A percentile compares a stretch with the other conserved stretches of the same genome.
Conservation (phyloP, 2,329 filamentous ascomycete genomes). For the Penicillium sp. region DNA sequence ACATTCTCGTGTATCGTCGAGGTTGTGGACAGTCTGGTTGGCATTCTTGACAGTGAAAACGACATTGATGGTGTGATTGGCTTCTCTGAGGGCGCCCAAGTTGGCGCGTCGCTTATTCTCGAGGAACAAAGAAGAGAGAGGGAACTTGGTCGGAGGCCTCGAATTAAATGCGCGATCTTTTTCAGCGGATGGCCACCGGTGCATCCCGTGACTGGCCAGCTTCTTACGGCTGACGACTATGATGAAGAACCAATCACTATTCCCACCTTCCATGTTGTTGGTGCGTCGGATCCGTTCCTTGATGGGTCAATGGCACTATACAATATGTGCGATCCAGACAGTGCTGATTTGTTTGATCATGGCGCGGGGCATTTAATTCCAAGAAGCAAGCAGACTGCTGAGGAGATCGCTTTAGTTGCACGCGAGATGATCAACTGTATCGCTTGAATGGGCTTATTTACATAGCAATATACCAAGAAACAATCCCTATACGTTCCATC, state of each 20-base stretch:
- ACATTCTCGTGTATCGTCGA: constrained; percentile 11
- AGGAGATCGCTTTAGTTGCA: constrained; percentile 33
- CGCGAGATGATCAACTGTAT: constrained; percentile 17
- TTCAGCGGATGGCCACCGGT: constrained; percentile 24
- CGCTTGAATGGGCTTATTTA: not conserved
- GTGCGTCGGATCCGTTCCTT: constrained; percentile 42
- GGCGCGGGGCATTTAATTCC: constrained; percentile 46
- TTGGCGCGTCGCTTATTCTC: constrained; percentile 24
- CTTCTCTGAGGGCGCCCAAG: constrained; percentile 26
- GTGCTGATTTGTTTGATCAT: constrained; percentile 45
- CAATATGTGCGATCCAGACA: constrained; percentile 45
- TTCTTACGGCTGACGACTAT: constrained; percentile 18
- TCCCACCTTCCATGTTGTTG: constrained; percentile 32
- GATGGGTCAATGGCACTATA: constrained; percentile 42
- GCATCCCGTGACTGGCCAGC: constrained; percentile 15
- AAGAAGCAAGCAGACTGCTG: constrained; percentile 31
- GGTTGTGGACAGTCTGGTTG: constrained; percentile 16
- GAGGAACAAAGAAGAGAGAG: constrained; percentile 19
- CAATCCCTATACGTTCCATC: not conserved
- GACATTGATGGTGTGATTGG: constrained; percentile 28
- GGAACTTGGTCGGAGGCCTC: constrained; percentile 15
- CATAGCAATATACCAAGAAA: not conserved
- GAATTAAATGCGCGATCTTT: constrained; percentile 25
- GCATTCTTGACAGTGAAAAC: constrained; percentile 18
- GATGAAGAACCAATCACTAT: constrained; percentile 20